These are phyloP conservation scores for Sugiyamaella grinbergsii DNA, from an alignment of 1,139 yeast species.

Conservation along the genomic window DNA sequence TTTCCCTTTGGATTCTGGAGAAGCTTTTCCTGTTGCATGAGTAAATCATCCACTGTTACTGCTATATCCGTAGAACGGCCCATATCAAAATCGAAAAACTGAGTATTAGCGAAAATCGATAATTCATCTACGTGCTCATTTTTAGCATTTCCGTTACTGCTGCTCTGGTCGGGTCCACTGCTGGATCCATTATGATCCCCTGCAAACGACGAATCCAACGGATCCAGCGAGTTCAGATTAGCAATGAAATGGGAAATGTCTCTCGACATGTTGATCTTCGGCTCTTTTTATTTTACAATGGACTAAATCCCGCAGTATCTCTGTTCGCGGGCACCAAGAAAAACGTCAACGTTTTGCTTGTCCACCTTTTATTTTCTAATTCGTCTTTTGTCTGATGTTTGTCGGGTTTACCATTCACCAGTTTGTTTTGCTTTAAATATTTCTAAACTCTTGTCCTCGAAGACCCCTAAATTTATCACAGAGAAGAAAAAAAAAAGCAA, in stretches of 20 bases:
- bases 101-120: conserved; percentile 47
- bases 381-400: too few species aligned
- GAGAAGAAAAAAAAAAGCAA: neutral
- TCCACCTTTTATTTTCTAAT: too few species aligned
- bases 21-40: conserved; percentile 45
- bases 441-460: too few species aligned
- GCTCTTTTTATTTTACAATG: neutral
- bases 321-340: too few species aligned
- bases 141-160: conserved; percentile 1
- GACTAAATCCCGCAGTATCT: too few species aligned
- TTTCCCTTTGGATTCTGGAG: conserved; percentile 37
- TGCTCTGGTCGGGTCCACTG: conserved; percentile 2
- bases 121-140: conserved; percentile 43
- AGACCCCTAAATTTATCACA: neutral
- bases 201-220: conserved; percentile 29
- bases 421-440: too few species aligned
- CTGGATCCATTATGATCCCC: conserved; percentile 19
- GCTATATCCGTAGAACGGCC: conserved; percentile 48
- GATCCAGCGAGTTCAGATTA: conserved; percentile 40
- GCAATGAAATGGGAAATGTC: conserved; percentile 41
- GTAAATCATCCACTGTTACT: conserved; percentile 45
- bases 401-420: too few species aligned
- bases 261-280: conserved; percentile 23
- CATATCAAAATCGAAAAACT: conserved; percentile 49
- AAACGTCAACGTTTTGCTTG: too few species aligned